These are phyloP conservation scores for Alternaria infectoria DNA, from an alignment of 2,329 filamentous ascomycete species.

Conservation along the genomic window DNA sequence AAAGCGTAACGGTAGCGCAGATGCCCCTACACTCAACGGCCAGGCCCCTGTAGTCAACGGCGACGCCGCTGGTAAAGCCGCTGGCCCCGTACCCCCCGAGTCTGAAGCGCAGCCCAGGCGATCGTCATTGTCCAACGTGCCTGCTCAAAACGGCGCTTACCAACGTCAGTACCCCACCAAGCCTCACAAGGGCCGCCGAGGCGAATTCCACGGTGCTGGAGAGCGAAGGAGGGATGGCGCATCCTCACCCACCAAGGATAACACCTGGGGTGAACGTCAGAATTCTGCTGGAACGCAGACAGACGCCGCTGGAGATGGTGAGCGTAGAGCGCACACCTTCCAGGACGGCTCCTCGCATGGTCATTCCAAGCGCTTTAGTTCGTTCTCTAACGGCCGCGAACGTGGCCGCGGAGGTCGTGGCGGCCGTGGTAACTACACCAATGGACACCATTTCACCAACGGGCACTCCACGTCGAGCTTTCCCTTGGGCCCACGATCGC, in stretches of 20 bases:
- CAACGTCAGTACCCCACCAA: constrained; percentile 41
- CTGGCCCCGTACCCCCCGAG: constrained; percentile 24
- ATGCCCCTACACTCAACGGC: constrained; percentile 39
- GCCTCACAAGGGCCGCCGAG: constrained; percentile 39
- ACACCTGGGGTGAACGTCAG: constrained; percentile 37
- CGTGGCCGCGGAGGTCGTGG: constrained; percentile 58
- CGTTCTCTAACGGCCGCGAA: constrained; percentile 48
- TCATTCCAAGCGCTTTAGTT: constrained; percentile 43
- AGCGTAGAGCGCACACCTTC: constrained; percentile 36
- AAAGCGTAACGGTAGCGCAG: constrained; percentile 44
- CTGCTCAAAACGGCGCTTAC: constrained; percentile 33
- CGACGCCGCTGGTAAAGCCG: constrained; percentile 33
- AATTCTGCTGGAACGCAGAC: constrained; percentile 42
- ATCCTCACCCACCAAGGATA: constrained; percentile 40
- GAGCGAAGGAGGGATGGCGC: constrained; percentile 45
- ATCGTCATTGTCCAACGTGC: constrained; percentile 21
- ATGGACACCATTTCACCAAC: constrained; percentile 49
- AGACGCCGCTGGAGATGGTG: constrained; percentile 41
- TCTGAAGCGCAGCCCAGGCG: constrained; percentile 31
- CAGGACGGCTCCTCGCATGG: constrained; percentile 36
- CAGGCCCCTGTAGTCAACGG: constrained; percentile 28
- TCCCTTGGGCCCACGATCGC: constrained; percentile 44
- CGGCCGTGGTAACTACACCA: constrained; percentile 50
- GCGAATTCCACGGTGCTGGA: constrained; percentile 34
- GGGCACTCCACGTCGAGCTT: constrained; percentile 47